Base-by-base conservation (phyloP, 306 rosid genomes). In the Trifolium repens region DNA sequence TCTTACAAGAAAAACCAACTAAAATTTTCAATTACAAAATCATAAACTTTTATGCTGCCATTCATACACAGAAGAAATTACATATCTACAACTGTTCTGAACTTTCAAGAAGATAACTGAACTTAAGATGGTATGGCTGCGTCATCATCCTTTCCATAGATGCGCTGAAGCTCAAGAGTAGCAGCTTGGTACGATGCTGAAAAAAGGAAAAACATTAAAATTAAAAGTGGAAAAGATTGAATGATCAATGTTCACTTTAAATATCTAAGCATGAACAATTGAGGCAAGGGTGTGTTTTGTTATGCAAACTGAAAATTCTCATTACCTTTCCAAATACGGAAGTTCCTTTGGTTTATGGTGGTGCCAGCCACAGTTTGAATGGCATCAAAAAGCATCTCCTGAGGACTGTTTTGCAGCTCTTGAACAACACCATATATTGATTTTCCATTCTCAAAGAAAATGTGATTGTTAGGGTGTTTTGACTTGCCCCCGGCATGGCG, bases 151-250 rank as follows among this genome's bases (percentile, higher is more conserved):
- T 86, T 86, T 60, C 99, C 99, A 67, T 94, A 92, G 79, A 94
- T 94, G 63, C 96, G 99, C 82, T 92, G 97, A 67, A 94, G 99
- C 86, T 94, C 99, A 37, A 88, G 91, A 42, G 96, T 89, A 47
- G 99, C 97, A 34, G 99, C 96, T 87, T 90, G 96, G 82, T 87
- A 94, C 19, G 97, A 94, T 52, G 96, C 98, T 94, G 88, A 71
- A 40, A 27, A 78, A 30, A 12, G 66, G 47, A 9, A 57, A 61
- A 63, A 63, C 9, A 17, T 58, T 53, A 59, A 68, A n/a, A 60
- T 16, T 47, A 34, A 57, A 17, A 54, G 27, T 17, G 55, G 69
- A 68, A 71, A 32, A 37, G 22, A 49, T 70, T 53, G 69, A 72
- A 79, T 58, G 68, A 69, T 50, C 71, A 24, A 14, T 11, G 50